Evolutionary conservation across 352 stramenopile species (phyloP), one percentile per base, ranked within the genome.

Genomic region (Albugo candida): DNA sequence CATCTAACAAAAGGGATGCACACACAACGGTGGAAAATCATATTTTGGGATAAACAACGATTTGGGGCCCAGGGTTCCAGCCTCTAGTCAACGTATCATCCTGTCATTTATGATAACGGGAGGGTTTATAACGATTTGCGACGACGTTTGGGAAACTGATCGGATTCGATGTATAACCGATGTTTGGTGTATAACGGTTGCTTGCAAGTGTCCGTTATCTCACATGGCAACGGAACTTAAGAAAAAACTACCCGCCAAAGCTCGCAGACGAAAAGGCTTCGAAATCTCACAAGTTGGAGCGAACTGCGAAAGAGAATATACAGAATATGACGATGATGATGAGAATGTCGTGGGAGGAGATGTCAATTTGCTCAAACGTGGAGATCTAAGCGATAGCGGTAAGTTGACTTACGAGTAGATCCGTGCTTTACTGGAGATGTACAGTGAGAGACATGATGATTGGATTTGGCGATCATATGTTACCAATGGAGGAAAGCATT

Each of bases 361-460:
- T 3, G 24, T 8, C 8, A 31, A 31, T 8, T 8, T 10, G 24
- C 24, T 3, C 8, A 3, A 31, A 31, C 24, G 24, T 34, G 78
- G 78, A 6, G 78, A 88, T 49, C 57, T 92, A 34, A 55, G 69
- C 11, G 74, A 92, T 18, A 92, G 71, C 60, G 82, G 78, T 92
- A 70, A 49, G 73, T 81, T 56, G 0, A 17, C 10, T 39, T 44
- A 18, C 14, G 11, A 10, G 14, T 49, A 27, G 11, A 11, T 0
- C 0, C 24, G 11, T 5, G 24, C 13, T 52, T 13, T 49, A 36
- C 41, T 27, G 18, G 27, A 45, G 13, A 34, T 27, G 36, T 41
- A 16, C 43, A 92, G 79, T 92, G 55, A 92, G 89, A 44, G 71
- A 88, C 51, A 92, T 92, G 79, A 81, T 92, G 55, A 86, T 88